A percentile compares a stretch with the other conserved stretches of the same genome.
Evolutionary conservation across 2,329 filamentous ascomycete genomes (phyloP).

Genomic region (Neofusicoccum laricinum): DNA sequence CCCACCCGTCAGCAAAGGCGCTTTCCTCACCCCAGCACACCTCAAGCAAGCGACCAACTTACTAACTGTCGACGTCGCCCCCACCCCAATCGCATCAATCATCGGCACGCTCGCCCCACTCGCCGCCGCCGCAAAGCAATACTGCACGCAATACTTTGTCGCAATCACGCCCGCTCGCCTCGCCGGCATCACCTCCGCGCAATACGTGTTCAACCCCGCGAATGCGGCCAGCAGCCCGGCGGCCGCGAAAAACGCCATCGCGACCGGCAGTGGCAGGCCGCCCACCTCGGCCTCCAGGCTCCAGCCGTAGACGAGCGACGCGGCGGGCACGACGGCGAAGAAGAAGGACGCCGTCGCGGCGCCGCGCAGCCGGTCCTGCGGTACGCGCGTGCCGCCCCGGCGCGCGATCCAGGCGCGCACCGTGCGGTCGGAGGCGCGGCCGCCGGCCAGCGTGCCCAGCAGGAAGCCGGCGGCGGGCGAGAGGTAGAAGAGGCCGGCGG

Average conservation of each 20-base stretch:
- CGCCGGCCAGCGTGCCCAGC: slow-evolving; percentile 22
- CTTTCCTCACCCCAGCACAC: no score
- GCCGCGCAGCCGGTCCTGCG: slow-evolving; percentile 23
- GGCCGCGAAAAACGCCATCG: slow-evolving; percentile 33
- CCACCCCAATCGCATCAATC: slow-evolving; percentile 29
- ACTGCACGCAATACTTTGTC: slow-evolving; percentile 34
- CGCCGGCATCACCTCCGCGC: slow-evolving; percentile 31
- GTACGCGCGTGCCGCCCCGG: slow-evolving; percentile 21
- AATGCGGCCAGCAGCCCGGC: slow-evolving; percentile 39
- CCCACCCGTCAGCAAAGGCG: background rate
- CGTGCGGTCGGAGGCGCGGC: slow-evolving; percentile 23
- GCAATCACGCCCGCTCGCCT: slow-evolving; percentile 27
- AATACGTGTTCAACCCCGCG: slow-evolving; percentile 41
- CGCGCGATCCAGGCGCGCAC: slow-evolving; percentile 20
- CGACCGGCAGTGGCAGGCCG: slow-evolving; percentile 34
- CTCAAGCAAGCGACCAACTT: no score
- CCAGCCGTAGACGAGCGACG: slow-evolving; percentile 37
- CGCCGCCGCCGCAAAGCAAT: slow-evolving; percentile 25
- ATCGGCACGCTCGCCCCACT: slow-evolving; percentile 27
- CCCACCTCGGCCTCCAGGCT: slow-evolving; percentile 32
- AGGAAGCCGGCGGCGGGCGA: slow-evolving; percentile 24
- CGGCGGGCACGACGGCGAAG: slow-evolving; percentile 32
- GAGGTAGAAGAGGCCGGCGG: slow-evolving; percentile 24
- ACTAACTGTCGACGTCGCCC: slow-evolving; percentile 21
- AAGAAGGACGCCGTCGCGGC: slow-evolving; percentile 30